A percentile compares a stretch with the other conserved stretches of the same genome.
Conservation (phyloP, 1,284 basidiomycete genomes). For the Fomitopsis palustris region DNA sequence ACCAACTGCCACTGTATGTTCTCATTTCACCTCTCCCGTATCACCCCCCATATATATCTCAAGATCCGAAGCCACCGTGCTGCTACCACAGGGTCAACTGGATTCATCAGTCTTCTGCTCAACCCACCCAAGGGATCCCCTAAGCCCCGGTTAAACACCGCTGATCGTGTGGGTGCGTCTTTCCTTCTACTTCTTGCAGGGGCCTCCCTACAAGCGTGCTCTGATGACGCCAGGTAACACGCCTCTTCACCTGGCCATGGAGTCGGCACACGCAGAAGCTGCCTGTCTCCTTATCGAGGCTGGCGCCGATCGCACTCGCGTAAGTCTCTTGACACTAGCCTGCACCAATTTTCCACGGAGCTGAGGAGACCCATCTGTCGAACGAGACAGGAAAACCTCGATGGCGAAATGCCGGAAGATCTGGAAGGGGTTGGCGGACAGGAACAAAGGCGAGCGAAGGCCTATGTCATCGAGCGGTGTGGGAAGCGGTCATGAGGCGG, state of each 20-base stretch:
- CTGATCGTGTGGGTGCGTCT: slow-evolving; percentile 74
- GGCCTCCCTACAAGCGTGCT: slow-evolving; percentile 1
- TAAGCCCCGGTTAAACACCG: slow-evolving; percentile 84
- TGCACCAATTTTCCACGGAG: background rate
- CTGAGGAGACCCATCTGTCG: slow-evolving; percentile 11
- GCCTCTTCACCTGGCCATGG: slow-evolving; percentile 93
- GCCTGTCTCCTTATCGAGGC: slow-evolving; percentile 90
- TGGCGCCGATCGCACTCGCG: slow-evolving; percentile 85
- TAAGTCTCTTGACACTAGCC: slow-evolving; percentile 37
- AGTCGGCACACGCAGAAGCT: slow-evolving; percentile 87
- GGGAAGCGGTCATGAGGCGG: slow-evolving; percentile 35
- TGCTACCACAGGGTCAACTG: slow-evolving; percentile 88
- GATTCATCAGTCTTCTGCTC: slow-evolving; percentile 80
- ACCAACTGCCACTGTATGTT: slow-evolving; percentile 82
- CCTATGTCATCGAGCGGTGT: slow-evolving; percentile 72
- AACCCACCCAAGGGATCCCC: slow-evolving; percentile 69
- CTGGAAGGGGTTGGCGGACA: slow-evolving; percentile 84
- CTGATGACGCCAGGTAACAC: slow-evolving; percentile 69
- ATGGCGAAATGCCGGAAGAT: slow-evolving; percentile 81
- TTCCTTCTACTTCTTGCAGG: slow-evolving; percentile 1
- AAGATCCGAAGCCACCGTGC: slow-evolving; percentile 72
- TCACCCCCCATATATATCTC: slow-evolving; percentile 10
- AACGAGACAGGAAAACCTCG: slow-evolving; percentile 63
- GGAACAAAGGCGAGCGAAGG: slow-evolving; percentile 75
- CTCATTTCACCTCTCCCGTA: slow-evolving; percentile 11